Percentiles rank a stretch among this genome's conserved stretches.
Conservation (phyloP, 2,329 filamentous ascomycete genomes). For the Helminthosporium solani region DNA sequence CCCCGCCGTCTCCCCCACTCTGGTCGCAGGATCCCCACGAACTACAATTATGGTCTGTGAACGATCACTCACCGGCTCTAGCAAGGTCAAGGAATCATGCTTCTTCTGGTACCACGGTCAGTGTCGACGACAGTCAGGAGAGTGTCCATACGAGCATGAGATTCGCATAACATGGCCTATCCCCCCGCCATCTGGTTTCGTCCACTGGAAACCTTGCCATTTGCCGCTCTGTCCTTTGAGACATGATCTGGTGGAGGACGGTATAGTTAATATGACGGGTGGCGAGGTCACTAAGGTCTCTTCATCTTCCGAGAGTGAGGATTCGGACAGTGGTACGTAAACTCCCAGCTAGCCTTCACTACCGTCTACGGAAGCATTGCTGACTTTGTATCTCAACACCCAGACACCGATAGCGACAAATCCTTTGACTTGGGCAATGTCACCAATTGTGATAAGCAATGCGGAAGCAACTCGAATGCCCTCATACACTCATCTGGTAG, state of each 20-base stretch:
- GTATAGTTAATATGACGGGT: no score
- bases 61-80: background rate
- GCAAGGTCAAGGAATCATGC: conserved; percentile 19
- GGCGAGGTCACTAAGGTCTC: background rate
- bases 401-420: background rate
- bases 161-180: conserved; percentile 25
- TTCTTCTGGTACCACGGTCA: conserved; percentile 31
- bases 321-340: no score
- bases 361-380: background rate
- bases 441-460: background rate
- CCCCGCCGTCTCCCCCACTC: background rate
- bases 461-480: background rate
- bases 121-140: conserved; percentile 11
- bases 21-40: background rate
- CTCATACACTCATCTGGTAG: background rate
- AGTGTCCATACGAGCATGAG: conserved; percentile 17
- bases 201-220: conserved; percentile 18
- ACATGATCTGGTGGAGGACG: conserved; percentile 12
- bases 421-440: background rate
- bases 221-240: conserved; percentile 23
- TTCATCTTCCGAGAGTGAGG: no score
- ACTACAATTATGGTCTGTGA: no score
- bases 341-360: no score
- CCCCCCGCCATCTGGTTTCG: conserved; percentile 15
- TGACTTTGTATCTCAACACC: background rate